These are phyloP conservation scores for Fusarium cicatricum DNA, from an alignment of 2,329 filamentous ascomycete genomes.

Conservation along the genomic window DNA sequence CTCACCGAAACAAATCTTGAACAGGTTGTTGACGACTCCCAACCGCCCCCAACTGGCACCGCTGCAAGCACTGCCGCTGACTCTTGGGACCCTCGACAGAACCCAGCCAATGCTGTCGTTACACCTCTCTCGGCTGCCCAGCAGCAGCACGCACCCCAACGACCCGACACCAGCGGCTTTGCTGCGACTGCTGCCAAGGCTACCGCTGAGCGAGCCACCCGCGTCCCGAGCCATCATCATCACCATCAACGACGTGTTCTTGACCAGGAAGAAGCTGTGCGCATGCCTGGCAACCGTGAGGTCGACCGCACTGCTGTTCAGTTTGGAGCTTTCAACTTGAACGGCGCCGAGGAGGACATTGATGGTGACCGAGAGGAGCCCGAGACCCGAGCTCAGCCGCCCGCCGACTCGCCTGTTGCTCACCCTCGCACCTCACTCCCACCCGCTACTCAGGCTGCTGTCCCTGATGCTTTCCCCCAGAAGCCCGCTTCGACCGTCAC, in stretches of 20 bases:
- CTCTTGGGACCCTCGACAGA: slow-evolving; percentile 77
- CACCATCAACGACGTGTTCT: slow-evolving; percentile 79
- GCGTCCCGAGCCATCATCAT: slow-evolving; percentile 74
- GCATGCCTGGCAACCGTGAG: slow-evolving; percentile 97
- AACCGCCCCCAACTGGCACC: slow-evolving; percentile 80
- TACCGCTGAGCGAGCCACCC: slow-evolving; percentile 66
- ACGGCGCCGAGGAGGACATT: slow-evolving; percentile 84
- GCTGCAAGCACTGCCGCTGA: slow-evolving; percentile 89
- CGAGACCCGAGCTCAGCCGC: slow-evolving; percentile 92
- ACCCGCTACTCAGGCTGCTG: slow-evolving; percentile 67
- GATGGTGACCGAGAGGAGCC: slow-evolving; percentile 95
- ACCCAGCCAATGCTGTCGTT: slow-evolving; percentile 65
- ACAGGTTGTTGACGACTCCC: slow-evolving; percentile 83
- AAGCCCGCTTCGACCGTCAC: slow-evolving; percentile 60
- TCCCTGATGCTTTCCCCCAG: slow-evolving; percentile 65
- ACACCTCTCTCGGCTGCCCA: slow-evolving; percentile 73
- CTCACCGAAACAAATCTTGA: slow-evolving; percentile 93
- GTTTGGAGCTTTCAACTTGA: slow-evolving; percentile 94
- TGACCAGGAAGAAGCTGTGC: slow-evolving; percentile 96
- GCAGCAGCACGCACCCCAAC: slow-evolving; percentile 66
- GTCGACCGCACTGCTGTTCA: slow-evolving; percentile 93
- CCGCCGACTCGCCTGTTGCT: slow-evolving; percentile 88
- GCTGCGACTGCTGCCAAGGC: slow-evolving; percentile 86
- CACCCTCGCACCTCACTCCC: slow-evolving; percentile 88
- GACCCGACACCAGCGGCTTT: slow-evolving; percentile 69